Evolutionary conservation across 2,329 filamentous ascomycete genomes (phyloP).

Genomic region (Arthrobotrys iridis): DNA sequence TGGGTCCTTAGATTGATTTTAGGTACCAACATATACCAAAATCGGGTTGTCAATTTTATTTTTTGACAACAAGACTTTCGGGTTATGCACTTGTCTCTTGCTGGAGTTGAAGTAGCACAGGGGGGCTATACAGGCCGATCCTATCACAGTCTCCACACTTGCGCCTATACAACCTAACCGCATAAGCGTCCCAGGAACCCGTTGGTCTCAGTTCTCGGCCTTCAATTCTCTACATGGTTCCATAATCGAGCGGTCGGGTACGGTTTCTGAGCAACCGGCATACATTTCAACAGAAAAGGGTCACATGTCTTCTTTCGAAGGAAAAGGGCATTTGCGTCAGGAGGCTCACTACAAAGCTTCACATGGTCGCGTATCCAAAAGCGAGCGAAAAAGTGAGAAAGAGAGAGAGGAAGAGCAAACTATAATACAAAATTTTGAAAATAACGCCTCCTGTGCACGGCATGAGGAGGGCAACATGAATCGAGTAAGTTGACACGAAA

Average conservation of each 20-base stretch:
- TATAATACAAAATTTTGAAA: slow-evolving; percentile 18
- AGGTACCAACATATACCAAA: not conserved
- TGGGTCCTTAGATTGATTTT: not conserved
- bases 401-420: not conserved
- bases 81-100: slow-evolving; percentile 16
- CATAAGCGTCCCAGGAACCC: not conserved
- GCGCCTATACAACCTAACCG: not conserved
- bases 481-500: slow-evolving; percentile 23
- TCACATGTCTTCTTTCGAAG: not conserved
- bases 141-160: slow-evolving; percentile 18
- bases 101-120: slow-evolving; percentile 15
- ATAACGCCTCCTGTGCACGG: slow-evolving; percentile 51
- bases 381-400: not conserved
- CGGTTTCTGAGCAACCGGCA: not conserved
- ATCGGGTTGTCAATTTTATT: slow-evolving; percentile 5
- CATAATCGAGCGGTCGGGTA: slow-evolving; percentile 1
- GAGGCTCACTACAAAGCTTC: slow-evolving; percentile 26
- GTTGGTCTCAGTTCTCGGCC: not conserved
- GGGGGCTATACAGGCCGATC: slow-evolving; percentile 17
- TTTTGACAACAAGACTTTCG: slow-evolving; percentile 28
- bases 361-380: not conserved
- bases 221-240: not conserved
- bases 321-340: slow-evolving; percentile 19
- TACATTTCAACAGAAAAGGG: not conserved
- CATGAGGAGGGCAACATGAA: slow-evolving; percentile 6